phyloP scores from a whole-genome alignment of 768 basidiomycete species.

The Chlorophyllum brunneum region DNA sequence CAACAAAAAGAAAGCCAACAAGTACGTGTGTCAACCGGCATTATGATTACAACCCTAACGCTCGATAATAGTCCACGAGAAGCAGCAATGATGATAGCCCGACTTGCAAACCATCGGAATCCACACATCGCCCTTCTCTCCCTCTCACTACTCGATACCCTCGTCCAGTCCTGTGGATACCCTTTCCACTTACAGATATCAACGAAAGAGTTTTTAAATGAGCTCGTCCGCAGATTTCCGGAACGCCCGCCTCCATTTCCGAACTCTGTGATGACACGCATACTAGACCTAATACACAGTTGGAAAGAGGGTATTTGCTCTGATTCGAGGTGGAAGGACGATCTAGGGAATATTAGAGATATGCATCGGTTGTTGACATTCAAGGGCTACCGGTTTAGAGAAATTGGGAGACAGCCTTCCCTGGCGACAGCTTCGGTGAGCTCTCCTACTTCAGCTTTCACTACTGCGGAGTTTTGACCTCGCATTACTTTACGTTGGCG shows the following conservation, averaged over 20 bases:
- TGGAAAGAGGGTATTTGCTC: conserved; percentile 95
- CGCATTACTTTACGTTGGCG: not conserved
- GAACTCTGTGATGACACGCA: conserved; percentile 90
- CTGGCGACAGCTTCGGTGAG: conserved; percentile 41
- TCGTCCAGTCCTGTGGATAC: conserved; percentile 95
- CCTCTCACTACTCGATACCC: conserved; percentile 81
- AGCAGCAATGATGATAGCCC: conserved; percentile 80
- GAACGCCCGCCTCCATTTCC: conserved; percentile 96
- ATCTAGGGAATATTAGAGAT: conserved; percentile 94
- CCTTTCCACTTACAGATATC: conserved; percentile 94
- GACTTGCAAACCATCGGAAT: conserved; percentile 88
- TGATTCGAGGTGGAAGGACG: conserved; percentile 91
- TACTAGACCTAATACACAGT: conserved; percentile 85
- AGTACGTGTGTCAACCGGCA: conserved; percentile 42
- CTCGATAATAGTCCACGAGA: conserved; percentile 70
- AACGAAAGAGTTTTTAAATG: conserved; percentile 98
- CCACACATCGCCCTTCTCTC: conserved; percentile 88
- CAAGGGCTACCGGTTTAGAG: conserved; percentile 85
- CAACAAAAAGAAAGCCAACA: conserved; percentile 95
- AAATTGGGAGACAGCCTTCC: conserved; percentile 31
- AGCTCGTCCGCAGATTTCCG: conserved; percentile 95
- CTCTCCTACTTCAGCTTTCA: not conserved
- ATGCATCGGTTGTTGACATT: conserved; percentile 94
- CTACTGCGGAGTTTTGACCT: not conserved
- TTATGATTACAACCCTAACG: not conserved